Evolutionary conservation across 306 rosid genomes (phyloP), one percentile per base, ranked within the genome.

Genomic region (Lithocarpus polystachyus): DNA sequence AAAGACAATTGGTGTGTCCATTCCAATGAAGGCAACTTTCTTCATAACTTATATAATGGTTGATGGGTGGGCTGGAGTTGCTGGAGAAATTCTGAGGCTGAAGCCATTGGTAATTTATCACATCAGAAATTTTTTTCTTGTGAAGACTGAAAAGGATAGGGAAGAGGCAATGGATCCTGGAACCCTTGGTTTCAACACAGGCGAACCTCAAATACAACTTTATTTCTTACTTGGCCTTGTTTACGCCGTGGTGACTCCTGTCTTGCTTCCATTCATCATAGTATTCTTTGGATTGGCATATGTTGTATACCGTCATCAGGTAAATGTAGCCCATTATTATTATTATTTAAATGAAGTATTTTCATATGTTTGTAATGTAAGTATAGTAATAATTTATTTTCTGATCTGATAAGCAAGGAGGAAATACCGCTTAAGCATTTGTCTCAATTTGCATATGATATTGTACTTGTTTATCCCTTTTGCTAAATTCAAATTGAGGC

Each of bases 111-210:
- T 95, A 76, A 78, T 95, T 12, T 95, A 86, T 84, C 99, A 95
- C 86, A 77, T 95, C 56, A 89, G 86, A 37, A 95, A 90, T 55
- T 82, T 86, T 86, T 84, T 95, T 20, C 60, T 95, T 55, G 99
- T 95, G 82, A 95, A 93, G 89, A 95, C 99, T 4, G 99, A 92
- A 79, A 93, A 93, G 87, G 99, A 95, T 77, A 93, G 98, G 6
- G 94, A 87, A 83, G 98, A 95, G 77, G 99, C 99, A 69, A 95
- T 92, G 99, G 98, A 95, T 88, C 99, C 99, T 0, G 99, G 99
- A 70, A 95, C 91, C 72, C 85, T 95, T 8, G 99, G 91, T 54
- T 95, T 95, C 87, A 93, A 93, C 78, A 87, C 93, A 5, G 98
- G 99, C 15, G 99, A 95, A 80, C 99, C 99, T 74, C 98, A 91